Percentiles rank a stretch among this genome's conserved stretches.
These are phyloP conservation scores for Sinapis alba DNA, from an alignment of 441 rosid species.

Conservation along the genomic window DNA sequence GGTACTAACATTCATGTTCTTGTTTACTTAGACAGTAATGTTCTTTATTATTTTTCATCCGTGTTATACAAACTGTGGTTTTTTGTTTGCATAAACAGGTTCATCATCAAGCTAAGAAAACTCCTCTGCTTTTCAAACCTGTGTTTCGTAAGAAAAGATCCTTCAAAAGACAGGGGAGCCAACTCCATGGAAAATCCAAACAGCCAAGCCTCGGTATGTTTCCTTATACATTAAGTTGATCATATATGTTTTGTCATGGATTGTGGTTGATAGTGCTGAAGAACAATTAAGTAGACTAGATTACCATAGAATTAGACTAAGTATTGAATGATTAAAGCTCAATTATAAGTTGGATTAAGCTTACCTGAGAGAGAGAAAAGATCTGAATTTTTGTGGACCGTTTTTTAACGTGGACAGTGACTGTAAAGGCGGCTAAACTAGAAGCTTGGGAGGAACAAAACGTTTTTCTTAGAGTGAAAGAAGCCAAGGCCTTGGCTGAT, in stretches of 20 bases:
- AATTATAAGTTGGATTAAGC: no score
- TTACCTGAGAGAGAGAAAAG: no score
- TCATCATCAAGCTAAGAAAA: slow-evolving; percentile 64
- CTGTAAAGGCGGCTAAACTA: slow-evolving; percentile 56
- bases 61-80: background rate
- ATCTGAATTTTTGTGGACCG: background rate
- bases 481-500: slow-evolving; percentile 43
- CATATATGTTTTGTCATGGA: background rate
- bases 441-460: slow-evolving; percentile 52
- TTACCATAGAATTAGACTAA: background rate
- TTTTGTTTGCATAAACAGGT: slow-evolving; percentile 50
- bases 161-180: slow-evolving; percentile 72
- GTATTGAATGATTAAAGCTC: background rate
- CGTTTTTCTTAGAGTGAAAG: slow-evolving; percentile 47
- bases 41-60: background rate
- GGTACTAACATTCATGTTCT: slow-evolving; percentile 48
- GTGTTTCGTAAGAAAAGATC: slow-evolving; percentile 82
- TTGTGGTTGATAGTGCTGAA: background rate
- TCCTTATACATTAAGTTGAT: background rate
- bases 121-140: slow-evolving; percentile 61
- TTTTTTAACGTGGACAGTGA: slow-evolving; percentile 9
- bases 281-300: background rate
- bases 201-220: slow-evolving; percentile 59
- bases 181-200: slow-evolving; percentile 72
- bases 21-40: background rate